A percentile compares a stretch with the other conserved stretches of the same genome.
These are phyloP conservation scores for Botrytis hyacinthi DNA, from an alignment of 2,329 filamentous ascomycete genomes.

Conservation along the genomic window DNA sequence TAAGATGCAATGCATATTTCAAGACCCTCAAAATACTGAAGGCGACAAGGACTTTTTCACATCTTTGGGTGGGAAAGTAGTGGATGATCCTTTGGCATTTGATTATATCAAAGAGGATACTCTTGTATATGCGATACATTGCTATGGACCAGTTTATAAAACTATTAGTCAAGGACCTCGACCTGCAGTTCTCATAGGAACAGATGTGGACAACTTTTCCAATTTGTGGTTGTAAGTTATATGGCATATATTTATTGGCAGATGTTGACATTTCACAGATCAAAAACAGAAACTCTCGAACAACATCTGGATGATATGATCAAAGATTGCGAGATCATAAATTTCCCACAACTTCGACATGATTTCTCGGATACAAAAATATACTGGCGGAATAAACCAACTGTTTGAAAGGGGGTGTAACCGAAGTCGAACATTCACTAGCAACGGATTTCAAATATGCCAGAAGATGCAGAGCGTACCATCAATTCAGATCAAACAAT, in stretches of 20 bases:
- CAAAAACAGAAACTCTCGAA: slow-evolving; percentile 20
- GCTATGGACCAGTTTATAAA: slow-evolving; percentile 37
- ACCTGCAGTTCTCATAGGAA: slow-evolving; percentile 36
- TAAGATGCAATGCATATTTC: slow-evolving; percentile 26
- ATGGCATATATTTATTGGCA: background rate
- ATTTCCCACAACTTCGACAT: slow-evolving; percentile 37
- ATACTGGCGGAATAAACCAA: slow-evolving; percentile 30
- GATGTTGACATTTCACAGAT: slow-evolving; percentile 17
- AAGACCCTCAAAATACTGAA: slow-evolving; percentile 38
- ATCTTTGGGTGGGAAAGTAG: slow-evolving; percentile 31
- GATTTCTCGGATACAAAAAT: slow-evolving; percentile 39
- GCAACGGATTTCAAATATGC: background rate
- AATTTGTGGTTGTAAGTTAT: slow-evolving; percentile 30
- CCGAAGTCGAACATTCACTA: background rate
- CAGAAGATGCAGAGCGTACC: background rate
- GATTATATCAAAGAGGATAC: slow-evolving; percentile 29
- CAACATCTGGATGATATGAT: slow-evolving; percentile 32
- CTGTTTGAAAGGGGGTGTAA: background rate
- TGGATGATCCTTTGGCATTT: slow-evolving; percentile 37
- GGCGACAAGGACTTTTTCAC: slow-evolving; percentile 36
- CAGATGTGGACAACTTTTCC: slow-evolving; percentile 36
- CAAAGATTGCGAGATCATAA: slow-evolving; percentile 30
- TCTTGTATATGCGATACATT: slow-evolving; percentile 40
- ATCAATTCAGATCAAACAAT: background rate
- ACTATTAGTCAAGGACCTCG: slow-evolving; percentile 28